Base-by-base conservation (phyloP, 2,329 filamentous ascomycete genomes). In the Aureobasidium sp. region DNA sequence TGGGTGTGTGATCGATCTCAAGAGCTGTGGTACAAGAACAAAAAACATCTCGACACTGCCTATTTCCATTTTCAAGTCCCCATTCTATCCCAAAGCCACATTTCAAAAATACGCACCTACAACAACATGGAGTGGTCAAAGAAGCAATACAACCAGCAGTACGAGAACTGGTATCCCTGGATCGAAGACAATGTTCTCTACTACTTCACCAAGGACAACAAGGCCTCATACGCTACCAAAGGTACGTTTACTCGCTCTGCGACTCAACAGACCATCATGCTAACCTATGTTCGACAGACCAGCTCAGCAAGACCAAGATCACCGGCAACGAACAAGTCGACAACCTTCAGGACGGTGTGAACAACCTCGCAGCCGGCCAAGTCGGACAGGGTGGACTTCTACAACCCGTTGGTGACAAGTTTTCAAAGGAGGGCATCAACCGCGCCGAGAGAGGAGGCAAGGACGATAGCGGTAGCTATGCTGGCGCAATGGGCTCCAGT, bases 141-240 rank as follows among this genome's bases (percentile, higher is more conserved):
- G 71, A 74, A 85, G 62, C 84, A 81, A 56, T 90, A 90, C 78
- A 85, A 88, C 75, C 75, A 82, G 60, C 85, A 90, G 72, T 90
- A 90, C 74, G 86, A 90, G 70, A 80, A 76, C 68, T 91, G 88
- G 88, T 81, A 89, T 71, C 88, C 88, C 0, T 90, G 88, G 87
- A 77, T 90, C 62, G 87, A 91, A 73, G 88, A 91, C 72, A 27
- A 45, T 63, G 89, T 89, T 71, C 80, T 91, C 31, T 79, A 80
- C 58, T 90, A 83, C 79, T 90, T 90, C 73, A 88, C 86, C 68
- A 87, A 86, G 65, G 86, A 90, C 70, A 91, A 91, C 79, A 90
- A 91, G 75, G 82, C 86, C 5, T 86, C 82, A 70, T 90, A 90
- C 69, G 78, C 83, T 6, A 81, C 86, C 1, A 89, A 87, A 74